A percentile compares a stretch with the other conserved stretches of the same genome.
These are phyloP conservation scores for Dothistroma pini DNA, from an alignment of 2,329 filamentous ascomycete genomes.

Conservation along the genomic window DNA sequence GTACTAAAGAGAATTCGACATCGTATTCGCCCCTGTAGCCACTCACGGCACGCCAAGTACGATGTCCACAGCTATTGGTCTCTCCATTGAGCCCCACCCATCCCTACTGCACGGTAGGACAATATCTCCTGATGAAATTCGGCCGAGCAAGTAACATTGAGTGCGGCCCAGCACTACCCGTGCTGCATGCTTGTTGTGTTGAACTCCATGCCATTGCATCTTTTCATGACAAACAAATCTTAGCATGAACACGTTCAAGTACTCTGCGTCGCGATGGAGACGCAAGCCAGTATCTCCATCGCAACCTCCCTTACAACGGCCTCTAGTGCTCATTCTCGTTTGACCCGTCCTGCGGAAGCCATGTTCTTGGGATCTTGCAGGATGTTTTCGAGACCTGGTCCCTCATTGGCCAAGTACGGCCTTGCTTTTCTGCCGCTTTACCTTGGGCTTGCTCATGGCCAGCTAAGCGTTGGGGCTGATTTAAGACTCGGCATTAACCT, in stretches of 20 bases:
- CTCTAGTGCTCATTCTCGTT: slow-evolving; percentile 11
- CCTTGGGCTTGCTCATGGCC: slow-evolving; percentile 9
- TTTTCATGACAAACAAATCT: slow-evolving; percentile 25
- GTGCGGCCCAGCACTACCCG: not conserved
- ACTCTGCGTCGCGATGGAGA: slow-evolving; percentile 28
- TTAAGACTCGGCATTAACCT: not conserved
- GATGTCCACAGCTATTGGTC: not conserved
- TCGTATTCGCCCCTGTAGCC: not conserved
- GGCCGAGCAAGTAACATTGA: not conserved
- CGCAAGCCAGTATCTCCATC: slow-evolving; percentile 23
- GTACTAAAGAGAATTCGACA: not conserved
- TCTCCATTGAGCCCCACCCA: not conserved
- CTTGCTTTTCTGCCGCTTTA: not conserved
- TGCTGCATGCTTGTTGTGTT: slow-evolving; percentile 17
- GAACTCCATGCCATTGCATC: slow-evolving; percentile 20
- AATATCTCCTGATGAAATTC: not conserved
- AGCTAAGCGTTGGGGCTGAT: not conserved
- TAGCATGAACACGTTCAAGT: slow-evolving; percentile 21
- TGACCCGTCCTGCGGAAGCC: slow-evolving; percentile 4
- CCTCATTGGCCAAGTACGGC: slow-evolving; percentile 4
- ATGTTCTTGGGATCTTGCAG: slow-evolving; percentile 12
- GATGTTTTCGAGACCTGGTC: slow-evolving; percentile 7
- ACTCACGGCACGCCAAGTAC: not conserved
- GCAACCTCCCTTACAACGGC: slow-evolving; percentile 17
- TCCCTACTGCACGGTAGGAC: slow-evolving; percentile 3